These are phyloP conservation scores for Candida dubliniensis DNA, from an alignment of 1,139 yeast genomes.

Conservation along the genomic window DNA sequence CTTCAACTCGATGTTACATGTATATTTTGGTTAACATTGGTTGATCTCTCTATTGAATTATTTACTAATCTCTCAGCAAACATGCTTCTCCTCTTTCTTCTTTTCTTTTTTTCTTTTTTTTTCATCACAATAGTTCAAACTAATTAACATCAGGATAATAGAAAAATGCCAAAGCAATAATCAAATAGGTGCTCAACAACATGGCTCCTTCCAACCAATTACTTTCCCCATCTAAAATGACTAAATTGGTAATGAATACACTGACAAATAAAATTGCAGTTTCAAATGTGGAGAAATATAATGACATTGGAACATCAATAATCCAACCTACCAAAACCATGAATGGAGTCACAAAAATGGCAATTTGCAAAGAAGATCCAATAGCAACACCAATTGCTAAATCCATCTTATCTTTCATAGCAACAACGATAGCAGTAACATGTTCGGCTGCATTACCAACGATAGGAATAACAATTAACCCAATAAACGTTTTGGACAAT, in stretches of 20 bases:
- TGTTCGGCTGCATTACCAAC: slow-evolving; percentile 99
- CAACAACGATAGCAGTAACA: slow-evolving; percentile 92
- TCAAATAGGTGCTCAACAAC: slow-evolving; percentile 81
- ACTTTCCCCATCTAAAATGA: slow-evolving; percentile 89
- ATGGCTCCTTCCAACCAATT: slow-evolving; percentile 97
- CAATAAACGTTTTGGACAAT: slow-evolving; percentile 90
- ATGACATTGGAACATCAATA: slow-evolving; percentile 87
- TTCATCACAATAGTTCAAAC: not conserved
- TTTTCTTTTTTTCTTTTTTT: not conserved
- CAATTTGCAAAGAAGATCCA: slow-evolving; percentile 95
- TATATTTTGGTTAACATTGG: no score
- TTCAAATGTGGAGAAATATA: slow-evolving; percentile 89
- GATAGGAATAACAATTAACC: slow-evolving; percentile 88
- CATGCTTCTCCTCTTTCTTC: not conserved
- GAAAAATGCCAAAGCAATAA: slow-evolving; percentile 86
- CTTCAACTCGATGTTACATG: no score
- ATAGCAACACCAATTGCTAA: slow-evolving; percentile 95
- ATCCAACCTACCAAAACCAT: slow-evolving; percentile 92
- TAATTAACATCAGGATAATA: slow-evolving; percentile 59
- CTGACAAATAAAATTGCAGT: slow-evolving; percentile 87
- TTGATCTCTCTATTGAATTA: no score
- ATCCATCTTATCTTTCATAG: slow-evolving; percentile 96
- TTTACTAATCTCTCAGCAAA: not conserved
- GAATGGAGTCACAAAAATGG: slow-evolving; percentile 91
- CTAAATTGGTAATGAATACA: slow-evolving; percentile 82